Percentiles rank a stretch among this genome's conserved stretches.
phyloP scores from a whole-genome alignment of 306 rosid species.

The Prunus mongolica region DNA sequence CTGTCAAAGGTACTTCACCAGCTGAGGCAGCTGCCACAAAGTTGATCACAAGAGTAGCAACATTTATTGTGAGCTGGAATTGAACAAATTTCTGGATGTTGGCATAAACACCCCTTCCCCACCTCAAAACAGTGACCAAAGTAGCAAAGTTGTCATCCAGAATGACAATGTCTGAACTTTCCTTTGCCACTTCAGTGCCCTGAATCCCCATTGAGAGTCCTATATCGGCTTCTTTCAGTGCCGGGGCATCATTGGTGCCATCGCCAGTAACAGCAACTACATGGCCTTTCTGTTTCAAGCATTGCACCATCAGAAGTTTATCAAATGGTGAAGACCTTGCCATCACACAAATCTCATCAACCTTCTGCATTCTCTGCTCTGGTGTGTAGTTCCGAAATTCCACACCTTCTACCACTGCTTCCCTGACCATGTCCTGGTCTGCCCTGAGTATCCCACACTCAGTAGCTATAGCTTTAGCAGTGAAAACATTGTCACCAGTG shows the following conservation, averaged over 20 bases:
- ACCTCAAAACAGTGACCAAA: constrained; percentile 19
- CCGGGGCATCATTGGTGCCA: constrained; percentile 36
- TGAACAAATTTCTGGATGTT: constrained; percentile 37
- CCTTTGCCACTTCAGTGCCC: constrained; percentile 26
- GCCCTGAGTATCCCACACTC: constrained; percentile 29
- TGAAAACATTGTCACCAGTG: constrained; percentile 30
- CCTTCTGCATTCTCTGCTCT: constrained; percentile 29
- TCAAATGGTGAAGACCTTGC: constrained; percentile 37
- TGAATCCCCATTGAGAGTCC: constrained; percentile 41
- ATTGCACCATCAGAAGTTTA: constrained; percentile 33
- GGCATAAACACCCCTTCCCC: constrained; percentile 35
- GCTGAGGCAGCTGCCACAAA: constrained; percentile 24
- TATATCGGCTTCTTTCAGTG: constrained; percentile 27
- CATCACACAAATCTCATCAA: constrained; percentile 34
- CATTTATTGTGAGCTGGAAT: constrained; percentile 29
- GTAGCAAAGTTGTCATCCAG: constrained; percentile 33
- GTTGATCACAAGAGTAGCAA: constrained; percentile 28
- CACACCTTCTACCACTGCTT: constrained; percentile 28
- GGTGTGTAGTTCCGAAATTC: constrained; percentile 28
- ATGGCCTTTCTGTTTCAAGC: constrained; percentile 36
- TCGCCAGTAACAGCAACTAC: constrained; percentile 31
- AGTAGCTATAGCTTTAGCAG: constrained; percentile 29
- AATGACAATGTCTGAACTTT: constrained; percentile 32
- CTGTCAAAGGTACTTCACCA: constrained; percentile 25
- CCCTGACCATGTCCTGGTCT: neutral